These are phyloP conservation scores for Camillea tinctor DNA, from an alignment of 2,329 filamentous ascomycete species.

Conservation along the genomic window DNA sequence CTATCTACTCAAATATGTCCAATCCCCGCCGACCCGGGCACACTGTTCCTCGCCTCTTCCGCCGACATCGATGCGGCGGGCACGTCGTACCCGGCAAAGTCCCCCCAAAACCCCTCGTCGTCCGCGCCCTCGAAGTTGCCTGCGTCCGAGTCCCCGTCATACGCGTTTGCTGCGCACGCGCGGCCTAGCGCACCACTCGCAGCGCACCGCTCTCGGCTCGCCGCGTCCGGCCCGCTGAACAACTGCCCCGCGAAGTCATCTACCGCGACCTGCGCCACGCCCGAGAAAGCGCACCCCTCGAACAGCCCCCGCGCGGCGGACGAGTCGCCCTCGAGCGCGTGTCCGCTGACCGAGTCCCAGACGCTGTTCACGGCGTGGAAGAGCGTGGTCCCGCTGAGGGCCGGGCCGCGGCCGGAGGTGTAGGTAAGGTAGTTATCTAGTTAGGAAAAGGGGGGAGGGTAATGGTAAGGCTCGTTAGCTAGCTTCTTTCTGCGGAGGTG, in stretches of 20 bases:
- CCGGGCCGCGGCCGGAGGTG: slow-evolving; percentile 26
- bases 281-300: slow-evolving; percentile 28
- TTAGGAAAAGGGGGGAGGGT: too few species aligned
- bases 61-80: too few species aligned
- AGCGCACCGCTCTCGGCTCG: slow-evolving; percentile 9
- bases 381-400: slow-evolving; percentile 28
- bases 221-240: slow-evolving; percentile 22
- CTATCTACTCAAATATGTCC: too few species aligned
- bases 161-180: not conserved
- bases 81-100: too few species aligned
- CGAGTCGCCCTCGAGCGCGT: slow-evolving; percentile 26
- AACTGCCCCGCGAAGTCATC: slow-evolving; percentile 23
- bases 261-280: slow-evolving; percentile 20
- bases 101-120: too few species aligned
- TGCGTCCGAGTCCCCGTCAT: too few species aligned
- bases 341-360: slow-evolving; percentile 27
- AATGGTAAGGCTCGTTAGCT: too few species aligned
- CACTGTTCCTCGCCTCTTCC: too few species aligned
- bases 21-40: too few species aligned
- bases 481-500: not conserved
- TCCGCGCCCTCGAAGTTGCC: too few species aligned
- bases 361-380: slow-evolving; percentile 34
- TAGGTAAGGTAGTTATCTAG: slow-evolving; percentile 23
- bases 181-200: slow-evolving; percentile 1
- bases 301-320: slow-evolving; percentile 24